Evolutionary conservation across 768 basidiomycete species (phyloP), one percentile per base, ranked within the genome.

Genomic region (Lyophyllum decastes): DNA sequence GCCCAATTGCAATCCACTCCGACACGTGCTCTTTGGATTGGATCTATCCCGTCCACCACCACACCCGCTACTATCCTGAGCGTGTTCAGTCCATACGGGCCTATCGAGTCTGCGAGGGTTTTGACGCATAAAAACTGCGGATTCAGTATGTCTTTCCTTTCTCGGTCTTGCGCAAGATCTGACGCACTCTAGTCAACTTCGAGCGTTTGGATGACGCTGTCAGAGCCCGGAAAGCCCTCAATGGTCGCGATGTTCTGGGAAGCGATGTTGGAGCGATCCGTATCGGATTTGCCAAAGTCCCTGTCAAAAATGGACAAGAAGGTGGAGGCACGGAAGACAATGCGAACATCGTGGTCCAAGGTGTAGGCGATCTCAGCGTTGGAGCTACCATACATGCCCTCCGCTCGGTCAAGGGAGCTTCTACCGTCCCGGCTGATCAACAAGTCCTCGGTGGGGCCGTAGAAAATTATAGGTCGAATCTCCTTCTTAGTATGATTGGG

Each of bases 51-150:
- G 10, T 90, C 90, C 2, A 92, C 91, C 2, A 98, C 96, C 11
- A 97, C 94, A 5, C 94, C 97, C 8, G 92, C 92, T 2, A 95
- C 94, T 2, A 91, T 99, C 62, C 74, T 98, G 51, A 95, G 94
- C 64, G 92, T 99, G 41, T 99, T 99, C 70, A 94, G 94, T 65
- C 94, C 95, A 19, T 99, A 94, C 67, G 97, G 97, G 0, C 93
- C 95, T 2, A 98, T 99, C 61, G 97, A 99, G 75, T 95, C 92
- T 49, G 97, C 96, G 9, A 79, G 97, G 58, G 95, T 98, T 14
- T 78, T 99, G 65, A 95, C 94, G 3, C 94, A 97, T 78, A 98
- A 98, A 78, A 96, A 96, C 64, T 97, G 97, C 72, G 93, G 94
- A 59, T 92, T 91, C 74, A 90, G 87, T 88, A 57, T 72, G 88